Conservation (phyloP, 306 rosid genomes). For the Notholithocarpus densiflorus region DNA sequence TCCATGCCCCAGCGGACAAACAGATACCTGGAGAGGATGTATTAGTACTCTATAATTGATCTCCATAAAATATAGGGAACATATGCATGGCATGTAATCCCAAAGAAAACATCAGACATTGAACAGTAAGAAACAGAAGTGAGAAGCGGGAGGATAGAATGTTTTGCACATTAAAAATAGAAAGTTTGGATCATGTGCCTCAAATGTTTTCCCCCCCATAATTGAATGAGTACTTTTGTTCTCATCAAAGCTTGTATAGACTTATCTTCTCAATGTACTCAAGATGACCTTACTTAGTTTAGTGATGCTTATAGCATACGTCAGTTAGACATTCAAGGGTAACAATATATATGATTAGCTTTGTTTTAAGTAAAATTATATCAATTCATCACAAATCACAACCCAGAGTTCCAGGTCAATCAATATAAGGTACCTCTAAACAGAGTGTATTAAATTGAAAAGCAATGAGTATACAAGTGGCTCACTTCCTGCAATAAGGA, state of each 20-base stretch:
- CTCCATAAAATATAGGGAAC: not conserved
- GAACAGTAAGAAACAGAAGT: not conserved
- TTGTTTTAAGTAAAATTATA: not conserved
- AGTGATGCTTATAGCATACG: not conserved
- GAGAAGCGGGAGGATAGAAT: not conserved
- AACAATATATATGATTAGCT: not conserved
- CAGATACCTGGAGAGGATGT: conserved; percentile 37
- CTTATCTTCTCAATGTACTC: not conserved
- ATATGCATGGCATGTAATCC: not conserved
- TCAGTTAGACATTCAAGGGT: not conserved
- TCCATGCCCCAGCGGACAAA: conserved; percentile 57
- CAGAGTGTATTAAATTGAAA: not conserved
- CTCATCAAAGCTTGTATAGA: no score
- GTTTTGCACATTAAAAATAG: no score
- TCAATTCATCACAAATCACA: not conserved
- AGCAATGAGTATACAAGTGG: not conserved
- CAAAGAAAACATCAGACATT: not conserved
- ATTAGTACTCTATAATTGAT: not conserved
- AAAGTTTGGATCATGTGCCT: no score
- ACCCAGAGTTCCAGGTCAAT: not conserved
- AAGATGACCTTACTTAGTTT: not conserved
- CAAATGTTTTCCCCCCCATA: no score
- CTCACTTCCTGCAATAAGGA: not conserved
- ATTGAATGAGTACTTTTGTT: no score
- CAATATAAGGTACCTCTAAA: not conserved